phyloP scores from a whole-genome alignment of 495 filamentous ascomycete genomes.

The Neurospora sp. region DNA sequence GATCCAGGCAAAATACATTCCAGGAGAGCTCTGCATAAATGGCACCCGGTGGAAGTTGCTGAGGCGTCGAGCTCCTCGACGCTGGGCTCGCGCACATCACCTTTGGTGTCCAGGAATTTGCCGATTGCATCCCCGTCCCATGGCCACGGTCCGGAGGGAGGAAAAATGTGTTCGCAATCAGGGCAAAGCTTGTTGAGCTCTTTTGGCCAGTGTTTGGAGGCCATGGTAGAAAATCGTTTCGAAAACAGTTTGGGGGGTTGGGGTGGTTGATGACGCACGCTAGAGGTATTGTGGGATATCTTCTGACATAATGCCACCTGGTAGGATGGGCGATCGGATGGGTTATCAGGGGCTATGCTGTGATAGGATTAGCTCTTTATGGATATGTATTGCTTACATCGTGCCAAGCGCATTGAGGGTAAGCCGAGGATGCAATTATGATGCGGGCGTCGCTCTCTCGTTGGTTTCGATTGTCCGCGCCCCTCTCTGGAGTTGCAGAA shows the following conservation, averaged over 20 bases:
- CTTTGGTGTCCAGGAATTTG: neutral
- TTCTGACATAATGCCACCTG: neutral
- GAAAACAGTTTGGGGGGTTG: neutral
- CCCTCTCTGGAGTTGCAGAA: no score
- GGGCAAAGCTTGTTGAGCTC: neutral
- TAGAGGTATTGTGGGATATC: neutral
- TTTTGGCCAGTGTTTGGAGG: neutral
- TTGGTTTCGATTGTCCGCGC: no score
- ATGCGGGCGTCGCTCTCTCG: neutral
- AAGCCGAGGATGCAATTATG: neutral
- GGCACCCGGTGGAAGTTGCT: neutral
- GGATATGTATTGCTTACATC: neutral
- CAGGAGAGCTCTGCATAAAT: neutral
- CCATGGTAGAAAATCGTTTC: neutral
- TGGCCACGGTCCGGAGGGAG: neutral
- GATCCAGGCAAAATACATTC: neutral
- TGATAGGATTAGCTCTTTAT: neutral
- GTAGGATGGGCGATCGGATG: no score
- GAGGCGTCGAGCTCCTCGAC: neutral
- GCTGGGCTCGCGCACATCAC: neutral
- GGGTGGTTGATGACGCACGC: neutral
- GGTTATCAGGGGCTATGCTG: neutral
- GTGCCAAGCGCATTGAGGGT: neutral
- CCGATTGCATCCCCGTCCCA: neutral
- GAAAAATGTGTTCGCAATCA: neutral